These are phyloP conservation scores for Grifola frondosa DNA, from an alignment of 1,284 basidiomycete species.

Conservation along the genomic window DNA sequence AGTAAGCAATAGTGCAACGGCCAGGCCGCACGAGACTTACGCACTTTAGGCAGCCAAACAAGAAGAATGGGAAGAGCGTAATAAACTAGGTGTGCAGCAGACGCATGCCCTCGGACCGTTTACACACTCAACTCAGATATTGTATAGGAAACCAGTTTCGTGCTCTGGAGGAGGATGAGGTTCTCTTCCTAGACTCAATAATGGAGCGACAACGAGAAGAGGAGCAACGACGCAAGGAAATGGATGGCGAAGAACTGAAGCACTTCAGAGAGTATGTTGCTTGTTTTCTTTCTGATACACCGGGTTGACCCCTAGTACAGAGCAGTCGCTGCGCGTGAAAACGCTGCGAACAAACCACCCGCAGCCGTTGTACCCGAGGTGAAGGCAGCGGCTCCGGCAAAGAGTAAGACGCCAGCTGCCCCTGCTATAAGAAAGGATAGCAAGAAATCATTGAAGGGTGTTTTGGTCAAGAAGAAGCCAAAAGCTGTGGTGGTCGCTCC, in stretches of 20 bases:
- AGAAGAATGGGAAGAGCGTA: constrained; percentile 93
- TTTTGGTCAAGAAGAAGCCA: constrained; percentile 73
- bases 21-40: constrained; percentile 20
- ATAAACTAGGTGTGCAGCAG: constrained; percentile 67
- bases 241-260: constrained; percentile 80
- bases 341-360: constrained; percentile 47
- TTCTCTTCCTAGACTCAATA: constrained; percentile 84
- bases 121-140: constrained; percentile 10
- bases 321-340: constrained; percentile 72
- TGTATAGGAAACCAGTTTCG: constrained; percentile 83
- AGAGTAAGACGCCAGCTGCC: constrained; percentile 33
- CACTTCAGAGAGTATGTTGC: constrained; percentile 71
- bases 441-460: constrained; percentile 70
- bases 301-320: constrained; percentile 37
- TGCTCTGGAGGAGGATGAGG: constrained; percentile 87
- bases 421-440: constrained; percentile 47
- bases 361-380: constrained; percentile 15
- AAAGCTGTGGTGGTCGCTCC: constrained; percentile 36
- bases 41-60: constrained; percentile 74
- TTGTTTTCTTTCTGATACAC: neutral
- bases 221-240: constrained; percentile 69
- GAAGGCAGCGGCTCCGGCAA: constrained; percentile 11
- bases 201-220: constrained; percentile 74
- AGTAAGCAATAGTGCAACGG: constrained; percentile 42
- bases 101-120: constrained; percentile 1